These are phyloP conservation scores for Adansonia gregorii DNA, from an alignment of 441 rosid species.

Conservation along the genomic window DNA sequence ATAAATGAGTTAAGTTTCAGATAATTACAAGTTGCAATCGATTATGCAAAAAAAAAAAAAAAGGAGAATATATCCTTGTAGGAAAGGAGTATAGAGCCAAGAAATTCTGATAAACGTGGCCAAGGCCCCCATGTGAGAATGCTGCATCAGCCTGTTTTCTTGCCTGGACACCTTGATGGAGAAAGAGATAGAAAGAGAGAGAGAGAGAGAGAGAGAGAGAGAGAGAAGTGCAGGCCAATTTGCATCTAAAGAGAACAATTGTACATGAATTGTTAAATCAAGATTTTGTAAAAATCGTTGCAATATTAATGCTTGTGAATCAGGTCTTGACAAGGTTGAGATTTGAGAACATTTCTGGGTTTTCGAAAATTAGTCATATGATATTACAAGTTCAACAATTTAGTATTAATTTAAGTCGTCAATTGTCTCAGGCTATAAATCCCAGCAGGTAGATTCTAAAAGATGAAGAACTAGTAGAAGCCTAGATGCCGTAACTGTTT, in stretches of 20 bases:
- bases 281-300: neutral
- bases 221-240: neutral
- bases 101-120: slow-evolving; percentile 16
- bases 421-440: neutral
- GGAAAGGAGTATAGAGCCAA: slow-evolving; percentile 26
- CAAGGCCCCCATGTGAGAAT: slow-evolving; percentile 27
- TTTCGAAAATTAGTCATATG: neutral
- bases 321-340: neutral
- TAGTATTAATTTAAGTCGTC: neutral
- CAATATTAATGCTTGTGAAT: slow-evolving; percentile 6
- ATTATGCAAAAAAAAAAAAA: neutral
- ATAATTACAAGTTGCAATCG: slow-evolving; percentile 19
- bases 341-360: neutral
- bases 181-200: slow-evolving; percentile 8
- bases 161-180: neutral
- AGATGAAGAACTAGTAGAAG: neutral
- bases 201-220: slow-evolving; percentile 8
- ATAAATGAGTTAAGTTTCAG: no score
- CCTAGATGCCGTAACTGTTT: no score
- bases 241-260: slow-evolving; percentile 11
- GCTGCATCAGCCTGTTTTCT: slow-evolving; percentile 23
- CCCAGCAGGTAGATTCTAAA: neutral
- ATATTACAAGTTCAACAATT: neutral
- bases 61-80: slow-evolving; percentile 18
- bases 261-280: neutral